Evolutionary conservation across 2,329 filamentous ascomycete genomes (phyloP).

Genomic region (Drechslerella stenobrocha): DNA sequence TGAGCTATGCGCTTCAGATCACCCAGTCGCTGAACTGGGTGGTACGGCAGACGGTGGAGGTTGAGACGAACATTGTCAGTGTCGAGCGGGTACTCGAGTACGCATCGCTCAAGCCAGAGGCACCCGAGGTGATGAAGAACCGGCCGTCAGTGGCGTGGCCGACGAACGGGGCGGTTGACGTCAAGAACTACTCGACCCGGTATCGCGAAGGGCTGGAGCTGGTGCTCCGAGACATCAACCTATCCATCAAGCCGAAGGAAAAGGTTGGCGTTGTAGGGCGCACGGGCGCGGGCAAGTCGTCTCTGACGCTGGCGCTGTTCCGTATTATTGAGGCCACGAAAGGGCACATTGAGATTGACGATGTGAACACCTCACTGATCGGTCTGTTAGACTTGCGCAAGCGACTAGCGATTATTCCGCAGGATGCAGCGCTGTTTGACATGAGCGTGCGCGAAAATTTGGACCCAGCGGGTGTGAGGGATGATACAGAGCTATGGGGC

Average conservation of each 20-base stretch:
- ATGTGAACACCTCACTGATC: conserved; percentile 84
- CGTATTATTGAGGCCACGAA: conserved; percentile 86
- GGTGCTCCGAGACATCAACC: conserved; percentile 86
- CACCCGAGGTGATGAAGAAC: conserved; percentile 85
- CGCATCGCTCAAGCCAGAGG: conserved; percentile 84
- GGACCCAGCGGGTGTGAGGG: conserved; percentile 90
- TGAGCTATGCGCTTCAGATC: conserved; percentile 95
- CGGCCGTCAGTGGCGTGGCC: conserved; percentile 91
- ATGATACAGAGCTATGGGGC: conserved; percentile 96
- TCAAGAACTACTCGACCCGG: conserved; percentile 90
- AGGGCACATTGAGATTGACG: conserved; percentile 86
- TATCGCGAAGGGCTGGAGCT: conserved; percentile 88
- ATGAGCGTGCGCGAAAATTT: conserved; percentile 86
- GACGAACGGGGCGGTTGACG: conserved; percentile 80
- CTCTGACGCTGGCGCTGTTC: conserved; percentile 88
- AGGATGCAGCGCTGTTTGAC: conserved; percentile 94
- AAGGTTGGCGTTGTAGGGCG: conserved; percentile 97
- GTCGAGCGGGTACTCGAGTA: conserved; percentile 98
- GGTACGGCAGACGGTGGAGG: conserved; percentile 95
- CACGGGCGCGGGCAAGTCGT: conserved; percentile 94
- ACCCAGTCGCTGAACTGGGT: conserved; percentile 99
- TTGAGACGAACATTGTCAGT: conserved; percentile 99
- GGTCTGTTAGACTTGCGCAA: conserved; percentile 85
- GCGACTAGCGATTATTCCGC: conserved; percentile 92
- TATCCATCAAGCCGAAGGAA: conserved; percentile 92